These are phyloP conservation scores for Cladosporium oxysporum DNA, from an alignment of 2,329 filamentous ascomycete species.

Conservation along the genomic window DNA sequence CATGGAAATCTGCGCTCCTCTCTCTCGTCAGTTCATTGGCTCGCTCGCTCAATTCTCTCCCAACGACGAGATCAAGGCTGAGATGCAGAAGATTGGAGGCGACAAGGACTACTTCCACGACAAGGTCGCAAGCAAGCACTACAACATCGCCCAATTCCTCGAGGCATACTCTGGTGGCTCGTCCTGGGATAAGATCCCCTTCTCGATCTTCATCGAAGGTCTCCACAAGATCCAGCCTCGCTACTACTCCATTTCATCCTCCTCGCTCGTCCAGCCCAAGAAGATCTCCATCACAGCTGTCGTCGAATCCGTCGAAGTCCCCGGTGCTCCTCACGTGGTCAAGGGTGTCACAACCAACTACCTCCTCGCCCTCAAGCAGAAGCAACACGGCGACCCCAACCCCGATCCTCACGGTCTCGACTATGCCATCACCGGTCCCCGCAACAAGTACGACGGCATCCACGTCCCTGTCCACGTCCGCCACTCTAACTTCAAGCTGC, in stretches of 20 bases:
- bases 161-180: constrained; percentile 70
- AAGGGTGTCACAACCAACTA: constrained; percentile 98
- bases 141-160: constrained; percentile 87
- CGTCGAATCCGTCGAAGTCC: constrained; percentile 79
- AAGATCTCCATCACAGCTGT: constrained; percentile 95
- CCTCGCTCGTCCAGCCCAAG: constrained; percentile 88
- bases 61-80: constrained; percentile 77
- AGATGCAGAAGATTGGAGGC: constrained; percentile 82
- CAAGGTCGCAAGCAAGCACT: constrained; percentile 76
- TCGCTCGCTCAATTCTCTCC: constrained; percentile 88
- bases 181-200: constrained; percentile 82
- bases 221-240: constrained; percentile 93
- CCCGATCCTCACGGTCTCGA: constrained; percentile 81
- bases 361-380: constrained; percentile 89
- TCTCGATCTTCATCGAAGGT: constrained; percentile 92
- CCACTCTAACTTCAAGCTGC: constrained; percentile 98
- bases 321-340: constrained; percentile 75
- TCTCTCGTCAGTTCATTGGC: constrained; percentile 92
- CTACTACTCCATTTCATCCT: constrained; percentile 99
- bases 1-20: constrained; percentile 91
- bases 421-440: constrained; percentile 83
- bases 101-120: constrained; percentile 96
- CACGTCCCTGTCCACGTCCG: constrained; percentile 94
- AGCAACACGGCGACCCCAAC: constrained; percentile 84
- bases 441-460: constrained; percentile 96